phyloP scores from a whole-genome alignment of 805 yeast species.

The Metschnikowia kunwiensis region DNA sequence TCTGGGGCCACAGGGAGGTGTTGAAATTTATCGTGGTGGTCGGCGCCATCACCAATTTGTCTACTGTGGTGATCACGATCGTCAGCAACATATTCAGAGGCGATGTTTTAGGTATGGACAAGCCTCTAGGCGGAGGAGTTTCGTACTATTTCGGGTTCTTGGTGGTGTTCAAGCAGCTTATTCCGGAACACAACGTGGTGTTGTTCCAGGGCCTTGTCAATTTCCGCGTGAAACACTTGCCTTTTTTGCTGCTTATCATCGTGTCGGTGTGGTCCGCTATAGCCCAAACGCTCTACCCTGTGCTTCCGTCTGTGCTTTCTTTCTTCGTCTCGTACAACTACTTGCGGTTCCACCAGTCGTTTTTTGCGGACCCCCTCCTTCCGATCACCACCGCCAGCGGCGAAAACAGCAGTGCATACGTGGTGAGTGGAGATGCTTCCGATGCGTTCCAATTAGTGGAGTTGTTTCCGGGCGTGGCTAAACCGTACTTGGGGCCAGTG shows the following conservation, averaged over 20 bases:
- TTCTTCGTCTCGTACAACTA: slow-evolving; percentile 74
- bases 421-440: slow-evolving; percentile 77
- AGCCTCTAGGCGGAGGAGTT: slow-evolving; percentile 52
- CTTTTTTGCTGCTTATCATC: slow-evolving; percentile 42
- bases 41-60: slow-evolving; percentile 54
- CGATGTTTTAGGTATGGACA: slow-evolving; percentile 36
- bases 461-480: slow-evolving; percentile 71
- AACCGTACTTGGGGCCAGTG: slow-evolving; percentile 50
- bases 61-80: slow-evolving; percentile 44
- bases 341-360: slow-evolving; percentile 70
- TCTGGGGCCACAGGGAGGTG: slow-evolving; percentile 52
- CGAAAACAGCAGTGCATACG: slow-evolving; percentile 23
- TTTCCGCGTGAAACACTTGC: slow-evolving; percentile 60
- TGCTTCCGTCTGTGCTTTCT: slow-evolving; percentile 52
- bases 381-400: slow-evolving; percentile 40
- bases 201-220: slow-evolving; percentile 44
- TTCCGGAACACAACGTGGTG: slow-evolving; percentile 55
- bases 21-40: slow-evolving; percentile 49
- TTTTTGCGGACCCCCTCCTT: slow-evolving; percentile 52
- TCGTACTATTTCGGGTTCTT: slow-evolving; percentile 52
- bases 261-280: slow-evolving; percentile 36
- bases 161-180: slow-evolving; percentile 55
- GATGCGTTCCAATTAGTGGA: slow-evolving; percentile 81
- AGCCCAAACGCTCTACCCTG: slow-evolving; percentile 43
- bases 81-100: slow-evolving; percentile 33